These are phyloP conservation scores for Colletotrichum tamarilloi DNA, from an alignment of 2,329 filamentous ascomycete genomes.

Conservation along the genomic window DNA sequence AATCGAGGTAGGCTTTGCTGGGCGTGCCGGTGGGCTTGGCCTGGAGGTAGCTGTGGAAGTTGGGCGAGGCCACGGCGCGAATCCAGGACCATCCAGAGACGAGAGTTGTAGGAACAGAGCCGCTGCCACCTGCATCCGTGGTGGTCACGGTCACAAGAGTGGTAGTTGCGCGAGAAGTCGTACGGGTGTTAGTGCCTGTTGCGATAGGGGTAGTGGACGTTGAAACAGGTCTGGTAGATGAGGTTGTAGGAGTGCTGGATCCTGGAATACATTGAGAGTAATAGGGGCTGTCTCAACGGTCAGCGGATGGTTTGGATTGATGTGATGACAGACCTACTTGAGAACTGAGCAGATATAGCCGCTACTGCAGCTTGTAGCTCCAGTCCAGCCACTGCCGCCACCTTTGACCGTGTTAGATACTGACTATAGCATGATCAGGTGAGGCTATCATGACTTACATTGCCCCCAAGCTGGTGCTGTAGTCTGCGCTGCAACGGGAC, in stretches of 20 bases:
- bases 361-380: conserved; percentile 24
- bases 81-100: conserved; percentile 66
- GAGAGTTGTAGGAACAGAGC: conserved; percentile 49
- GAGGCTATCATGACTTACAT: conserved; percentile 15
- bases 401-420: conserved; percentile 9
- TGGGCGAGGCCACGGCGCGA: conserved; percentile 65
- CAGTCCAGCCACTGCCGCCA: conserved; percentile 29
- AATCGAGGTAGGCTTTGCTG: conserved; percentile 62
- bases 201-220: conserved; percentile 7
- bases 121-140: conserved; percentile 14
- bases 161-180: conserved; percentile 21
- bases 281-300: conserved; percentile 12
- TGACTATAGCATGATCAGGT: background rate
- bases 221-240: conserved; percentile 3
- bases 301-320: background rate
- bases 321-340: conserved; percentile 9
- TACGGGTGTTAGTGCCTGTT: conserved; percentile 4
- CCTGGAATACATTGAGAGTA: conserved; percentile 33
- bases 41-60: conserved; percentile 68
- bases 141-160: conserved; percentile 23
- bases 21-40: conserved; percentile 55
- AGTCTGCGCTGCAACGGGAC: conserved; percentile 9
- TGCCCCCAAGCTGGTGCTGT: conserved; percentile 27
- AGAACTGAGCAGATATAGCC: conserved; percentile 32
- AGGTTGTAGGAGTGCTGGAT: conserved; percentile 5